Percentiles rank a stretch among this genome's conserved stretches.
These are phyloP conservation scores for Pezicula radicicola DNA, from an alignment of 2,329 filamentous ascomycete species.

Conservation along the genomic window DNA sequence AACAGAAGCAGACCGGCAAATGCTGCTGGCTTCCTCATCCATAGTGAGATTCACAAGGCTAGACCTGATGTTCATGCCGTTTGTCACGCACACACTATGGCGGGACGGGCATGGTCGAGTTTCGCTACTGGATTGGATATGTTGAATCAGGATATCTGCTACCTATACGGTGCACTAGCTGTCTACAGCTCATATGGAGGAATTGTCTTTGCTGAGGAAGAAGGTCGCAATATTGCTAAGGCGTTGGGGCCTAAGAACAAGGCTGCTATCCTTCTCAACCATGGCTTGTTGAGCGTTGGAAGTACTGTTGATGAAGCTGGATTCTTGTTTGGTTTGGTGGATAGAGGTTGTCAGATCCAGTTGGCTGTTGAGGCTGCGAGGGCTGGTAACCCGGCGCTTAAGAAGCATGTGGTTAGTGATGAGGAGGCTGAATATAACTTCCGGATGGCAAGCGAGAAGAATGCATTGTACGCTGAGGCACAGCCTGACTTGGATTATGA, in stretches of 20 bases:
- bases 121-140: slow-evolving; percentile 67
- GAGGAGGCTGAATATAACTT: slow-evolving; percentile 53
- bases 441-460: slow-evolving; percentile 43
- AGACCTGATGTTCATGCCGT: slow-evolving; percentile 63
- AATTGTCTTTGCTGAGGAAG: slow-evolving; percentile 59
- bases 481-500: slow-evolving; percentile 45
- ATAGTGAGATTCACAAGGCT: slow-evolving; percentile 65
- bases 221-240: slow-evolving; percentile 61
- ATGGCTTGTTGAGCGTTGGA: slow-evolving; percentile 70
- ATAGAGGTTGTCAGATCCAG: slow-evolving; percentile 67
- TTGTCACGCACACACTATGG: slow-evolving; percentile 65
- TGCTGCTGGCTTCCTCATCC: slow-evolving; percentile 67
- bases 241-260: slow-evolving; percentile 56
- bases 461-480: slow-evolving; percentile 42
- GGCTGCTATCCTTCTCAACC: slow-evolving; percentile 65
- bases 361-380: slow-evolving; percentile 65
- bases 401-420: slow-evolving; percentile 52
- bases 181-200: slow-evolving; percentile 65
- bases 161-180: slow-evolving; percentile 61
- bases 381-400: slow-evolving; percentile 40
- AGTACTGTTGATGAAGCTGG: slow-evolving; percentile 71
- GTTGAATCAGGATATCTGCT: slow-evolving; percentile 66
- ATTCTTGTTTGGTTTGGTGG: slow-evolving; percentile 66
- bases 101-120: slow-evolving; percentile 64
- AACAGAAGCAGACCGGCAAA: slow-evolving; percentile 60